A percentile compares a stretch with the other conserved stretches of the same genome.
phyloP scores from a whole-genome alignment of 306 rosid species.

The Rosa lucieae region DNA sequence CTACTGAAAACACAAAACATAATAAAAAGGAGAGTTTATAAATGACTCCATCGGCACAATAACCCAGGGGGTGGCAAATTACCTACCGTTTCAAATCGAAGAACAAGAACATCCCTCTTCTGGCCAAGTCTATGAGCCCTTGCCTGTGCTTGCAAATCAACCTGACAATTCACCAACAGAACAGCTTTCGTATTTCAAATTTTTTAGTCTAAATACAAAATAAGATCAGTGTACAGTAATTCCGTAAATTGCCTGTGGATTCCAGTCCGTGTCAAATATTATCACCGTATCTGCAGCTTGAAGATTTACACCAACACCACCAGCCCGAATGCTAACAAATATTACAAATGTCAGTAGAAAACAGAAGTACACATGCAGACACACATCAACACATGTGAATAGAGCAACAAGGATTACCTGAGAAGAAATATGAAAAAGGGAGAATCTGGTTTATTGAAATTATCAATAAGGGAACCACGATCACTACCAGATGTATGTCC shows the following conservation, averaged over 20 bases:
- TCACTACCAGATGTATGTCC: conserved; percentile 98
- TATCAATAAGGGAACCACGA: conserved; percentile 94
- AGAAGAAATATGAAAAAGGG: conserved; percentile 90
- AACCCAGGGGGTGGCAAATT: not conserved
- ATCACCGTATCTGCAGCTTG: conserved; percentile 99
- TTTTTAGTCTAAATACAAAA: conserved; percentile 10
- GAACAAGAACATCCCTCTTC: conserved; percentile 98
- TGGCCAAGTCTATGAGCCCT: conserved; percentile 99
- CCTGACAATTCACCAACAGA: conserved; percentile 56
- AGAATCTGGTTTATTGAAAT: conserved; percentile 68
- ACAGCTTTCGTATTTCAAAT: conserved; percentile 14
- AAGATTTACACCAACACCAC: conserved; percentile 99
- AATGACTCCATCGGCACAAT: not conserved
- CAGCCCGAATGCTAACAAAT: conserved; percentile 85
- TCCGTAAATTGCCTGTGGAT: conserved; percentile 78
- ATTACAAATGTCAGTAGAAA: conserved; percentile 28
- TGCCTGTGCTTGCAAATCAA: conserved; percentile 99
- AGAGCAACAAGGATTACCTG: conserved; percentile 53
- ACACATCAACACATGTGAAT: conserved; percentile 3
- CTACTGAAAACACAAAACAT: not conserved
- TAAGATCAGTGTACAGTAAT: conserved; percentile 18
- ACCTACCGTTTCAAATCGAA: conserved; percentile 95
- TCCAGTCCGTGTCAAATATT: conserved; percentile 99
- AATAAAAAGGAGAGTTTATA: not conserved
- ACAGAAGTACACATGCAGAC: conserved; percentile 7